These are phyloP conservation scores for Multifurca ochricompacta DNA, from an alignment of 768 basidiomycete species.

Conservation along the genomic window DNA sequence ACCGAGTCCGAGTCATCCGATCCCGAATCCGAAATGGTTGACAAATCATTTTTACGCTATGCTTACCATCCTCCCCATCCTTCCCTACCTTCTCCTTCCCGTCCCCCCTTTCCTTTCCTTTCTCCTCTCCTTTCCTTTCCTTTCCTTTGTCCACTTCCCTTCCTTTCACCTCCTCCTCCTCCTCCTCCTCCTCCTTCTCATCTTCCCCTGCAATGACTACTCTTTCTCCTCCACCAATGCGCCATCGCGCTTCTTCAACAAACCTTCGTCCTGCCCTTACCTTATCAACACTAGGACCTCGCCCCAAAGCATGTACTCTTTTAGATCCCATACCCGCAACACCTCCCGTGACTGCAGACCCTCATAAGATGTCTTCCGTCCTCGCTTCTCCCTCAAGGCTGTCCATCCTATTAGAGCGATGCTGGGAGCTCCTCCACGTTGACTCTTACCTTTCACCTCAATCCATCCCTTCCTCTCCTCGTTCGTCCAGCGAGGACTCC, in stretches of 20 bases:
- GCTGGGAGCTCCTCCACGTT: conserved; percentile 11
- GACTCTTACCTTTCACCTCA: conserved; percentile 4
- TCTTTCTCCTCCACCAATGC: conserved; percentile 35
- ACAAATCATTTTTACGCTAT: not conserved
- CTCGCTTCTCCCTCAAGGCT: conserved; percentile 19
- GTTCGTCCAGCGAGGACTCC: conserved; percentile 33
- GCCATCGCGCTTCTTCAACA: conserved; percentile 53
- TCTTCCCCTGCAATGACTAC: conserved; percentile 22
- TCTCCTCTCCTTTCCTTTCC: not conserved
- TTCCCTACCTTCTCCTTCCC: not conserved
- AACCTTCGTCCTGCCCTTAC: conserved; percentile 47
- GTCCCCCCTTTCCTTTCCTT: not conserved
- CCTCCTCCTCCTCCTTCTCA: not conserved
- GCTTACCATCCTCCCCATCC: not conserved
- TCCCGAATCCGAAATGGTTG: not conserved
- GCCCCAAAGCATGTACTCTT: conserved; percentile 27
- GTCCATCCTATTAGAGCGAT: conserved; percentile 16
- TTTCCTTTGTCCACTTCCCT: too few relatives aligned
- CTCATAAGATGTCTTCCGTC: conserved; percentile 10
- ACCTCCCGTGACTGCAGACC: conserved; percentile 21
- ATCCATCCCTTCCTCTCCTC: conserved; percentile 28
- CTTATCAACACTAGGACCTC: conserved; percentile 44
- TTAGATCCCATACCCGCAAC: conserved; percentile 24
- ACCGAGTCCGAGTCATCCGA: too few relatives aligned
- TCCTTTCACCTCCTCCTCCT: not conserved